Conservation (phyloP, 352 stramenopile genomes). For the Peronospora belbahrii region DNA sequence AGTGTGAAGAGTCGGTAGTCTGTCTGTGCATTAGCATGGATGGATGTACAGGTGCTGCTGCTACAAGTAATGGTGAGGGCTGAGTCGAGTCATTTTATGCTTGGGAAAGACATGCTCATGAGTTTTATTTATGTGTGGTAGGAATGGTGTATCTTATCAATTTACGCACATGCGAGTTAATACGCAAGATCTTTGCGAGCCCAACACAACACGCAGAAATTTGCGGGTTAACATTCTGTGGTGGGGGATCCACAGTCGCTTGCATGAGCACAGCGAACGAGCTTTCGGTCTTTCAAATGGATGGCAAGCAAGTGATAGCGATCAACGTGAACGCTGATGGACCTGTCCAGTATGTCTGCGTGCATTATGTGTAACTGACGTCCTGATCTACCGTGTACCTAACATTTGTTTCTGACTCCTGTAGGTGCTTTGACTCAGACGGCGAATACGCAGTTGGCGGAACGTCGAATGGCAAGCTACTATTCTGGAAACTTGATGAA, state of each 20-base stretch:
- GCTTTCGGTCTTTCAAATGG: slow-evolving; percentile 53
- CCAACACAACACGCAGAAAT: slow-evolving; percentile 50
- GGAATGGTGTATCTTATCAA: slow-evolving; percentile 67
- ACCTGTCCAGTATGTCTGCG: slow-evolving; percentile 37
- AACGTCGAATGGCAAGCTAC: slow-evolving; percentile 60
- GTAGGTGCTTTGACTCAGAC: slow-evolving; percentile 73
- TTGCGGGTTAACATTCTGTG: slow-evolving; percentile 56
- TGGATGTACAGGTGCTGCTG: slow-evolving; percentile 47
- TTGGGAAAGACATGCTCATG: background rate
- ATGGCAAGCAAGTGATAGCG: slow-evolving; percentile 48
- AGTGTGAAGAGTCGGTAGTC: slow-evolving; percentile 66
- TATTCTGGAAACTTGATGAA: slow-evolving; percentile 82
- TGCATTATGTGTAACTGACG: background rate
- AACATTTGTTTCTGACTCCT: background rate
- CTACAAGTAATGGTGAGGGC: slow-evolving; percentile 49
- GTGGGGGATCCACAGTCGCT: slow-evolving; percentile 38
- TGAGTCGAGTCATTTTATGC: background rate
- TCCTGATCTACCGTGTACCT: background rate
- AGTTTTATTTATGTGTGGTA: slow-evolving; percentile 6
- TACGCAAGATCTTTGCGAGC: slow-evolving; percentile 52
- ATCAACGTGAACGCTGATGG: slow-evolving; percentile 57
- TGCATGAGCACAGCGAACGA: slow-evolving; percentile 69
- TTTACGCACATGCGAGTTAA: slow-evolving; percentile 52
- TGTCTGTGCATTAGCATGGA: slow-evolving; percentile 63
- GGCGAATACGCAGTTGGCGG: slow-evolving; percentile 69